A percentile compares a stretch with the other conserved stretches of the same genome.
Evolutionary conservation across 305 asterid species (phyloP).

Genomic region (Solanum hybrid): DNA sequence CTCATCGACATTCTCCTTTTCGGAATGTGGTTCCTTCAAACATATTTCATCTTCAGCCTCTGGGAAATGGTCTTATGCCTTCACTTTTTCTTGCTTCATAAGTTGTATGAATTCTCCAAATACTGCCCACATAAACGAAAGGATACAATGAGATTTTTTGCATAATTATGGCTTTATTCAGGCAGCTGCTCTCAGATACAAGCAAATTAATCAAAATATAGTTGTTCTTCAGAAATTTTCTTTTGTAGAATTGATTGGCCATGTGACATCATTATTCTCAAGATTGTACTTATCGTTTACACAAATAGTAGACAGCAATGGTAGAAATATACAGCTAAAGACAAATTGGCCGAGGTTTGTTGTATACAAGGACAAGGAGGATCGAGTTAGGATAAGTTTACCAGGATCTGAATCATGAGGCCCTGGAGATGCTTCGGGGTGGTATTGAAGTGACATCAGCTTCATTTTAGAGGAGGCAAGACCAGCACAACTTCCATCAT

Average conservation of each 20-base stretch:
- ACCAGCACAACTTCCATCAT: conserved; percentile 97
- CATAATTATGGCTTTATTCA: neutral
- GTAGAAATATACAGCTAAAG: neutral
- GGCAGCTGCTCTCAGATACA: neutral
- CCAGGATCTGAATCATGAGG: conserved; percentile 96
- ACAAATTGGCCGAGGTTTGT: neutral
- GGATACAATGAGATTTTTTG: neutral
- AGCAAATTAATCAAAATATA: neutral
- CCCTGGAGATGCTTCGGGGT: conserved; percentile 98
- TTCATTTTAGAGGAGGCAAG: conserved; percentile 63
- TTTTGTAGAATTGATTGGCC: neutral
- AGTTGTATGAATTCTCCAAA: conserved; percentile 68
- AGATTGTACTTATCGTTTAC: neutral
- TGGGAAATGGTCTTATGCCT: conserved; percentile 15
- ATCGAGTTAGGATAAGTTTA: conserved; percentile 13
- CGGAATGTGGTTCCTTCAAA: neutral
- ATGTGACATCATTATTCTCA: neutral
- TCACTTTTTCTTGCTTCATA: conserved; percentile 57
- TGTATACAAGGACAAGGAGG: neutral
- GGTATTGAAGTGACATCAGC: conserved; percentile 92
- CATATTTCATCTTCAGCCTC: neutral
- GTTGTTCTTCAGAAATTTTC: neutral
- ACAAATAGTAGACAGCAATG: neutral
- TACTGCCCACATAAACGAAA: conserved; percentile 27
- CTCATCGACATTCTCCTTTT: neutral